Evolutionary conservation across 2,329 filamentous ascomycete genomes (phyloP).

Genomic region (Hypoxylon sp.): DNA sequence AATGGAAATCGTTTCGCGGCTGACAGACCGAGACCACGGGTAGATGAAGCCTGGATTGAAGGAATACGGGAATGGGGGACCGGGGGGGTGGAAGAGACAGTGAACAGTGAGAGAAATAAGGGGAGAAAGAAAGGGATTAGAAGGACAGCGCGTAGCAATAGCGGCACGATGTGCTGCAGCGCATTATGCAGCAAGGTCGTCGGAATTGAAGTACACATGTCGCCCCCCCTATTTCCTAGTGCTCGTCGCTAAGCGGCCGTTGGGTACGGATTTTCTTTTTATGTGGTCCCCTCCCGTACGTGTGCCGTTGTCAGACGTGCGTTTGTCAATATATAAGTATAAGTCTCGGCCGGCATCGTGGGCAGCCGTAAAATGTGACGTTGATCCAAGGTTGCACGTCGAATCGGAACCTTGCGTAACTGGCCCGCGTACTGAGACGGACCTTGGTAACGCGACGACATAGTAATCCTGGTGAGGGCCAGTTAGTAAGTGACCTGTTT

Average conservation of each 20-base stretch:
- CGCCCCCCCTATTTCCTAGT: too few species aligned
- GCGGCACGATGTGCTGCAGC: conserved; percentile 16
- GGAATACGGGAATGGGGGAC: conserved; percentile 34
- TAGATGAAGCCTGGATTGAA: conserved; percentile 29
- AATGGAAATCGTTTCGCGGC: conserved; percentile 24
- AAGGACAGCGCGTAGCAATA: neutral
- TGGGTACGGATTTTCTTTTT: neutral
- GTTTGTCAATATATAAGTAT: conserved; percentile 2
- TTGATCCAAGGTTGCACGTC: conserved; percentile 23
- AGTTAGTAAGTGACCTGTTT: conserved; percentile 22
- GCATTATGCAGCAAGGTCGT: conserved; percentile 22
- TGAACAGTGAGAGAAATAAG: too few species aligned
- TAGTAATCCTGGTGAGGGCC: conserved; percentile 2
- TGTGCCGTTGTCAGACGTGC: neutral
- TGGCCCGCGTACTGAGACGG: conserved; percentile 24
- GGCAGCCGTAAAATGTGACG: conserved; percentile 23
- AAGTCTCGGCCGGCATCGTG: neutral
- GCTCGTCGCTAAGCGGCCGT: neutral
- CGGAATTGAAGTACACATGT: conserved; percentile 10
- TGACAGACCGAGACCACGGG: conserved; percentile 26
- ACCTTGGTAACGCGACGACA: conserved; percentile 12
- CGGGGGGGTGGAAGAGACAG: too few species aligned
- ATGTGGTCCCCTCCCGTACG: too few species aligned
- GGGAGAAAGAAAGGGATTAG: neutral
- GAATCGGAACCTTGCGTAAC: conserved; percentile 28